Base-by-base conservation (phyloP, 441 rosid species). In the Biscutella laevigata region DNA sequence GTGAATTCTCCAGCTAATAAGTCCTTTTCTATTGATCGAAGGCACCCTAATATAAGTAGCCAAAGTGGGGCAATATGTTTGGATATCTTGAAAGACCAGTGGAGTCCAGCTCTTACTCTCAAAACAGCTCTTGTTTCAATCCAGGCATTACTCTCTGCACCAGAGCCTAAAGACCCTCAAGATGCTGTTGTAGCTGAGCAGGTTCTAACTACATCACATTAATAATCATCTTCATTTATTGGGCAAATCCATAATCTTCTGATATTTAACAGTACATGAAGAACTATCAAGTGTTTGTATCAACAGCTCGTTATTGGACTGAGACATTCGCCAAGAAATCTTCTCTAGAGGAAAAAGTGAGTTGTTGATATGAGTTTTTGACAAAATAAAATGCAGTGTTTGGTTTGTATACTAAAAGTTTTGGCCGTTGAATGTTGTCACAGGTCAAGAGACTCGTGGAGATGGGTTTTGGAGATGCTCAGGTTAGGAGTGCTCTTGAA, bases 1-100 rank as follows among this genome's bases (percentile, higher is more conserved):
- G n/a, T n/a, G n/a, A n/a, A n/a, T n/a, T n/a, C n/a, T n/a, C n/a
- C n/a, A n/a, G n/a, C n/a, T 57, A 21, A 58, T 30, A 1, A 4
- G 13, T 50, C 0, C 26, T 5, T 41, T 13, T 50, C 28, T 1
- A 17, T 51, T 37, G 43, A 36, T 36, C 51, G 0, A 59, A 92
- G 98, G 98, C 98, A 92, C 54, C 98, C 98, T 9, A 92, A 92
- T 59, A 86, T 88, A n/a, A 92, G 98, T 81, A 88, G 98, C 61
- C 98, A 92, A 67, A 92, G 94, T 49, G 98, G 96, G 14, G 98
- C 96, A 12, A 92, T 88, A 53, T 92, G 98, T 74, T 76, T 92
- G 69, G 98, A 92, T 78, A 72, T 92, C 70, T 70, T 92, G 81
- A 88, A 88, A 74, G 95, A 88, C 47, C 96, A 92, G 39, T 88